These are phyloP conservation scores for Xylaria sp. DNA, from an alignment of 2,329 filamentous ascomycete genomes.

Conservation along the genomic window DNA sequence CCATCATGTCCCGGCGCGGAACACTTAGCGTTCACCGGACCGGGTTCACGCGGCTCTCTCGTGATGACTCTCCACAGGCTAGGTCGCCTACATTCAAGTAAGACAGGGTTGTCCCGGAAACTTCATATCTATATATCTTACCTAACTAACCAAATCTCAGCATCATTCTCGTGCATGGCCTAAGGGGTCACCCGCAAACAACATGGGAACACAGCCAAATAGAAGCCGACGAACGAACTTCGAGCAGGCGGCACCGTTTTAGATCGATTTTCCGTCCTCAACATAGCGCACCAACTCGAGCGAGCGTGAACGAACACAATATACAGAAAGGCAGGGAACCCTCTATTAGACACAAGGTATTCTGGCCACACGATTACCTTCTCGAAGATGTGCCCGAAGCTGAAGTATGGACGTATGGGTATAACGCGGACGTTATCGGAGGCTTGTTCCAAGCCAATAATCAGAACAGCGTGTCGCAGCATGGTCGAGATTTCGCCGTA, in stretches of 20 bases:
- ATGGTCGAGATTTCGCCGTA: slow-evolving; percentile 47
- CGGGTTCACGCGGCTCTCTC: background rate
- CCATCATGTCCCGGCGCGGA: background rate
- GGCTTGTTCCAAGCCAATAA: slow-evolving; percentile 50
- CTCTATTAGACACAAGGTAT: background rate
- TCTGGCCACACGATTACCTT: background rate
- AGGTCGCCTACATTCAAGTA: background rate
- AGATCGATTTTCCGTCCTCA: background rate
- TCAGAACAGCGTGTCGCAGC: slow-evolving; percentile 52
- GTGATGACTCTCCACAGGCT: background rate
- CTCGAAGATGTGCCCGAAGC: background rate
- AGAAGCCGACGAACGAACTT: background rate
- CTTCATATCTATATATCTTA: background rate
- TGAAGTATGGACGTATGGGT: background rate
- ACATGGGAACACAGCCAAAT: background rate
- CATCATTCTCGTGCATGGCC: background rate
- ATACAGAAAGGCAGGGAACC: background rate
- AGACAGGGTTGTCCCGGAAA: background rate
- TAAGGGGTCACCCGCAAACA: background rate
- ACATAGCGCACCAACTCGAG: background rate
- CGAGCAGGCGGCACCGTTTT: background rate
- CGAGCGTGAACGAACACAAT: background rate
- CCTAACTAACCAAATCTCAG: background rate
- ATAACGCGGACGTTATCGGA: background rate
- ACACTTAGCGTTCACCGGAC: background rate